Percentiles rank a stretch among this genome's conserved stretches.
Conservation (phyloP, 768 basidiomycete genomes). For the Trametes cinnabarina region DNA sequence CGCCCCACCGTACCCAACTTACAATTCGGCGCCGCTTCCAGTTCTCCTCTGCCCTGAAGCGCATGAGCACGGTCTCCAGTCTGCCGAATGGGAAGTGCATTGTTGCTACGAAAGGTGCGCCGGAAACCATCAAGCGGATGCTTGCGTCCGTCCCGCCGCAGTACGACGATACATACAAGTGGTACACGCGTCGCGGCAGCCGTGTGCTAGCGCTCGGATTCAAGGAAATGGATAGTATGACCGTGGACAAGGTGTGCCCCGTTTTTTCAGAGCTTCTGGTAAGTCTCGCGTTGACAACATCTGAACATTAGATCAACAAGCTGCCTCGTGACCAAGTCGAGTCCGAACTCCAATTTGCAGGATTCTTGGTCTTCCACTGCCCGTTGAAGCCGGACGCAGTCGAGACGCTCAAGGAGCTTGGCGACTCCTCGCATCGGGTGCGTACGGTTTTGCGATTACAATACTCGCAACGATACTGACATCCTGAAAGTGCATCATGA, state of each 20-base stretch:
- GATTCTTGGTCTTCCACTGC: constrained; percentile 98
- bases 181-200: constrained; percentile 89
- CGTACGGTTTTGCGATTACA: constrained; percentile 31
- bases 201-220: constrained; percentile 89
- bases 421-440: constrained; percentile 95
- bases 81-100: constrained; percentile 58
- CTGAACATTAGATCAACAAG: constrained; percentile 73
- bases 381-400: constrained; percentile 94
- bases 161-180: constrained; percentile 95
- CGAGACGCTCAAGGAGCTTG: constrained; percentile 87
- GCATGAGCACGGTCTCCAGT: constrained; percentile 90
- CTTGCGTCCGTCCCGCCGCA: constrained; percentile 64
- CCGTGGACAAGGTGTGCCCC: constrained; percentile 63
- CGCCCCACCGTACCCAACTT: constrained; percentile 59
- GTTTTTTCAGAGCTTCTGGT: background rate
- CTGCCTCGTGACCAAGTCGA: constrained; percentile 82
- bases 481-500: constrained; percentile 85
- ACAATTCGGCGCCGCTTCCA: constrained; percentile 90
- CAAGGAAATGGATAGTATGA: constrained; percentile 76
- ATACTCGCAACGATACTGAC: background rate
- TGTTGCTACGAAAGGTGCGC: constrained; percentile 91
- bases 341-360: constrained; percentile 76
- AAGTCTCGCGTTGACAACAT: background rate
- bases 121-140: constrained; percentile 94
- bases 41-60: constrained; percentile 95